Base-by-base conservation (phyloP, 345 rosid species). In the Moringa oleifera region DNA sequence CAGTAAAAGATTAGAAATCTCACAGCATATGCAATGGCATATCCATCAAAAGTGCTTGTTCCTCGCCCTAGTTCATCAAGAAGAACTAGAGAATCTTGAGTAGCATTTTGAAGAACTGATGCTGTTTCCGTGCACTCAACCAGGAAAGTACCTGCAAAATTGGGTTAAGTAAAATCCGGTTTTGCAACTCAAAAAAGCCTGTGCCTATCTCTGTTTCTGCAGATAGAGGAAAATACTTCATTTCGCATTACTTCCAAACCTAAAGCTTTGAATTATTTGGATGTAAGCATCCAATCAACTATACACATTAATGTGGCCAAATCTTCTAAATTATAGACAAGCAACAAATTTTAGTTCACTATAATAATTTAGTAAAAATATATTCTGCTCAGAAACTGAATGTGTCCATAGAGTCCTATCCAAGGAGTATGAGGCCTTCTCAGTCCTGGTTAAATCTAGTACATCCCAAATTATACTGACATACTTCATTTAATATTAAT, bases 61-160 rank as follows among this genome's bases (percentile, higher is more conserved):
- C 97, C 98, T 51, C 97, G 94, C 59, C 98, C 98, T 49, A 93
- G 78, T 65, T 93, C 98, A 64, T 90, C 97, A 45, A 93, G 97
- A 79, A 93, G 72, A 54, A 93, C 96, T 18, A 93, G 81, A 50
- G 98, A 88, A 80, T 90, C 89, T 71, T 85, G 86, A 18, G 97
- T 88, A 70, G 98, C 97, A 62, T 86, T 90, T 68, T 83, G 90
- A 77, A 93, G 97, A 80, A 90, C 83, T 55, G 98, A 84, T 28
- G 97, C 92, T n/a, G 98, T 88, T 85, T 93, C 98, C 19, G 88
- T 71, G 78, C 97, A 93, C 62, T 93, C 98, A 46, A 93, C 80
- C 50, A 87, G 83, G 75, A 93, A 90, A 19, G 98, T 93, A 76
- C 98, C 98, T 93, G 61, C 64, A 71, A 68, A 73, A 61, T 23